Base-by-base conservation (phyloP, 345 rosid genomes). In the Barbarea vulgaris region DNA sequence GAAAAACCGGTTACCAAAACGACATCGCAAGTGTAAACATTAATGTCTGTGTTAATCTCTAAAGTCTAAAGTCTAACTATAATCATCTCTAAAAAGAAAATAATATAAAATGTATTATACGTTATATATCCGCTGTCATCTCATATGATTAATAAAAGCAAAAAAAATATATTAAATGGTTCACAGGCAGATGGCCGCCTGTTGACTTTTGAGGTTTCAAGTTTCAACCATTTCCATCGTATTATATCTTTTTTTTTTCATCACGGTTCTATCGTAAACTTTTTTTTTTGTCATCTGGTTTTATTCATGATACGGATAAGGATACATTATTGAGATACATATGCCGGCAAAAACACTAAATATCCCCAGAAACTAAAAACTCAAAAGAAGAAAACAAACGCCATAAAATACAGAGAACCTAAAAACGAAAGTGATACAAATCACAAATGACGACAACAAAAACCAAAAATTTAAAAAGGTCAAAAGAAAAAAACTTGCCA, bases 201-300 rank as follows among this genome's bases (percentile, higher is more conserved):
- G 71, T 54, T 64, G 71, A 73, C 65, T 73, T 64, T 64, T 54
- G 17, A 54, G 63, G 37, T 54, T 31, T 22, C 70, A 60, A 62
- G 37, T 54, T 31, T 22, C 70, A 60, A 62, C 51, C 21, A 36
- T 72, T 25, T 60, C 13, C 19, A 25, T 60, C 28, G 59, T 34
- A 70, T 46, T 34, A 9, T 8, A 19, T 31, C 41, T 8, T 8
- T 9, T 2, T 27, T 41, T 10, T 42, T 58, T n/a, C n/a, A n/a
- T n/a, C n/a, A n/a, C n/a, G n/a, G n/a, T n/a, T n/a, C n/a, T n/a
- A n/a, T n/a, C n/a, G n/a, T n/a, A n/a, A n/a, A n/a, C n/a, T n/a
- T n/a, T 24, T 24, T 3, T 27, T 27, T 3, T 27, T 27, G 28
- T 27, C 28, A 27, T 27, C 28, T 27, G 28, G 2, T 27, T 3